Evolutionary conservation across 2,329 filamentous ascomycete species (phyloP).

Genomic region (Epicoccum sorghinum): DNA sequence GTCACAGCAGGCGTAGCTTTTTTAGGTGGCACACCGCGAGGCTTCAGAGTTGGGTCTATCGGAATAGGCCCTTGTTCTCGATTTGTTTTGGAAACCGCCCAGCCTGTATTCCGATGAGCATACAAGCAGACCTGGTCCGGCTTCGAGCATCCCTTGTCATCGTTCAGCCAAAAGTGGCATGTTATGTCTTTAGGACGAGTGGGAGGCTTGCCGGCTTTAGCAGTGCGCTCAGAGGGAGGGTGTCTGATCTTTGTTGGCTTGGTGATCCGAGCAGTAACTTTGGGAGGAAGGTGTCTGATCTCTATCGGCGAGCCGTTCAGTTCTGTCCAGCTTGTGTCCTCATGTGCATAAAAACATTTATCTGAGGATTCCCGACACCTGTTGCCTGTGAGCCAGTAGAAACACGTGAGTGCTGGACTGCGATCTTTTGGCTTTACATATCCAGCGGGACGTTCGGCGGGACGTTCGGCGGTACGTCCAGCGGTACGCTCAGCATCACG

Average conservation of each 20-base stretch:
- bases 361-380: too few relatives aligned
- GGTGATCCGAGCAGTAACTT: too few relatives aligned
- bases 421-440: neutral
- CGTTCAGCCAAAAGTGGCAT: neutral
- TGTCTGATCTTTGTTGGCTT: too few relatives aligned
- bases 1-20: conserved; percentile 16
- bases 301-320: too few relatives aligned
- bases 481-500: too few relatives aligned
- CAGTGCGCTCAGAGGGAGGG: too few relatives aligned
- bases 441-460: neutral
- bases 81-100: neutral
- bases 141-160: conserved; percentile 15
- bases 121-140: conserved; percentile 23
- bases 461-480: too few relatives aligned
- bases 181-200: too few relatives aligned
- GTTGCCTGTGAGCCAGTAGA: conserved; percentile 20
- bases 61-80: neutral
- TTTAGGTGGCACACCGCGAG: neutral
- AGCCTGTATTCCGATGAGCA: conserved; percentile 36
- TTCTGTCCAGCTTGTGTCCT: too few relatives aligned
- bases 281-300: too few relatives aligned
- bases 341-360: too few relatives aligned
- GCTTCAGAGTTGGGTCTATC: conserved; percentile 19
- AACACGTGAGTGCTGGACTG: conserved; percentile 27
- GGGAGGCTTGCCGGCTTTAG: too few relatives aligned